Percentiles rank a stretch among this genome's conserved stretches.
phyloP scores from a whole-genome alignment of 495 filamentous ascomycete species.

The Hypoxylon fragiforme region DNA sequence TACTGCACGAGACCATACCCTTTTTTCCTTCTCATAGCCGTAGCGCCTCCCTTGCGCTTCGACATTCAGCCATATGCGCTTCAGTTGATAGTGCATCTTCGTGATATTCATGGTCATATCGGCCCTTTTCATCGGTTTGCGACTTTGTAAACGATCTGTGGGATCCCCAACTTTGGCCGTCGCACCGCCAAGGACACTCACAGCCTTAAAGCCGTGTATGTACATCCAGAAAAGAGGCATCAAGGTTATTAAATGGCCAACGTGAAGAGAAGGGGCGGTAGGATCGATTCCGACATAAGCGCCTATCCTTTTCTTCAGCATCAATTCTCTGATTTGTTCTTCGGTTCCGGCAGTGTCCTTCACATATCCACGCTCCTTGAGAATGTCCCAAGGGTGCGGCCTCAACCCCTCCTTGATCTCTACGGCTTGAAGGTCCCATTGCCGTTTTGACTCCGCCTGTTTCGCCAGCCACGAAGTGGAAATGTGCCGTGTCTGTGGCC shows the following conservation, averaged over 20 bases:
- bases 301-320: slow-evolving; percentile 70
- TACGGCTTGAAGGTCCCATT: slow-evolving; percentile 60
- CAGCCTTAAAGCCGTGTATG: slow-evolving; percentile 73
- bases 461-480: slow-evolving; percentile 51
- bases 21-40: slow-evolving; percentile 62
- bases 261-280: slow-evolving; percentile 85
- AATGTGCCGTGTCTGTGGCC: slow-evolving; percentile 14
- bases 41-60: slow-evolving; percentile 60
- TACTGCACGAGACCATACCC: slow-evolving; percentile 64
- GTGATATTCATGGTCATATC: slow-evolving; percentile 69
- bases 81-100: slow-evolving; percentile 79
- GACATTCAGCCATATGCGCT: slow-evolving; percentile 74
- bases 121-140: slow-evolving; percentile 58
- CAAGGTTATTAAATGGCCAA: slow-evolving; percentile 89
- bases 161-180: slow-evolving; percentile 90
- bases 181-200: slow-evolving; percentile 79
- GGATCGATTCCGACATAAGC: slow-evolving; percentile 92
- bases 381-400: slow-evolving; percentile 64
- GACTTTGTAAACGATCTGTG: slow-evolving; percentile 69
- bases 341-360: slow-evolving; percentile 75
- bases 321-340: slow-evolving; percentile 67
- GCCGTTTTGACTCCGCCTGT: slow-evolving; percentile 54
- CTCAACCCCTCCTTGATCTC: slow-evolving; percentile 63
- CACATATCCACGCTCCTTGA: slow-evolving; percentile 80
- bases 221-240: slow-evolving; percentile 97